Evolutionary conservation across 2,329 filamentous ascomycete genomes (phyloP), one percentile per base, ranked within the genome.

Genomic region (Chalara sp.): DNA sequence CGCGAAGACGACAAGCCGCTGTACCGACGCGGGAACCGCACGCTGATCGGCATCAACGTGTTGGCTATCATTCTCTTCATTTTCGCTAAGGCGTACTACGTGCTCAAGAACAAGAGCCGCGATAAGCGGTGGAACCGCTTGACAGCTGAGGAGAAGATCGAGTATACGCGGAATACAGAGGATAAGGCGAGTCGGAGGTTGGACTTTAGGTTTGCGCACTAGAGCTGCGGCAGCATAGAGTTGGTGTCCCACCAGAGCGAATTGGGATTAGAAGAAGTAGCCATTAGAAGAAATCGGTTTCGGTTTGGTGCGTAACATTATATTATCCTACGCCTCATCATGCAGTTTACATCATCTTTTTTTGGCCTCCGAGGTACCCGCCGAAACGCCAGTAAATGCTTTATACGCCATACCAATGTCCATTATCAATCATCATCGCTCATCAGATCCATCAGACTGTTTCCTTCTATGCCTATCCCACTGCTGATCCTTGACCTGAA

Each of bases 1-100:
- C 65, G 75, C 6, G 62, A 72, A 2, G 66, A 75, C 29, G 76
- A 79, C 53, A 70, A 70, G 30, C 79, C 79, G 60, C 69, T 81
- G 11, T 86, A 84, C 54, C 65, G 69, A 12, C 69, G 72, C 0
- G 81, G 80, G 1, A 84, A 84, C 5, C 76, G 70, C 29, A 74
- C 81, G 3, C 70, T 81, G 46, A 70, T 84, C 10, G 75, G 61
- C 0, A 72, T 83, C 29, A 70, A 68, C 6, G 61, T 68, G 1
- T 68, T 68, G 40, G 72, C 72, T 41, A 69, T 79, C 6, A 62
- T 73, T 0, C 58, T 74, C 0, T 81, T 83, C 44, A 30, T 81
- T 32, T 67, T 65, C 1, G 69, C 73, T 1, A 78, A 78, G 56
- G 35, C 68, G 1, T 79, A 74, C 53, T 79, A 80, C 58, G 64